Evolutionary conservation across 176 grass and related monocot genomes (phyloP).

Genomic region (Lolium multiflorum): DNA sequence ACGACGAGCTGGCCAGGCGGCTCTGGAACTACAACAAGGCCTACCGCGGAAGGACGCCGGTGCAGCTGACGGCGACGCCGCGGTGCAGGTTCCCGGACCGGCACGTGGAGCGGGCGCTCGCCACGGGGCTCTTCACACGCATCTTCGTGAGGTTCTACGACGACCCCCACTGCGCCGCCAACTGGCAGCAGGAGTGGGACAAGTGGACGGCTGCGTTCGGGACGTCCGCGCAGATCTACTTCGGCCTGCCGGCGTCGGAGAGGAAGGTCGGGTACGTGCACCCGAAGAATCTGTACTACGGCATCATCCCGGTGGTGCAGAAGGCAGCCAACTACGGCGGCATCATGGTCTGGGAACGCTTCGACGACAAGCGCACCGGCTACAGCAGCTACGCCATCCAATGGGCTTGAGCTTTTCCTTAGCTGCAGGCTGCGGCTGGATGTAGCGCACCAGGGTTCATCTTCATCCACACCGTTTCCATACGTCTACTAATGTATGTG

Average conservation of each 20-base stretch:
- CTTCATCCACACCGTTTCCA: too few species aligned
- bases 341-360: conserved; percentile 14
- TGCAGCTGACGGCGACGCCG: conserved; percentile 20
- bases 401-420: background rate
- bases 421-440: background rate
- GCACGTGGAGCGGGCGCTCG: conserved; percentile 9
- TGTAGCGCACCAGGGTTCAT: background rate
- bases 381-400: background rate
- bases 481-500: too few species aligned
- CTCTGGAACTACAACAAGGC: background rate
- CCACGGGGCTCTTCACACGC: background rate
- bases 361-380: background rate
- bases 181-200: conserved; percentile 12
- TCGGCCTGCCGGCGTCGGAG: background rate
- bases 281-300: conserved; percentile 12
- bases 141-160: conserved; percentile 20
- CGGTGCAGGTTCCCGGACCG: conserved; percentile 14
- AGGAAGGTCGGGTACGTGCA: background rate
- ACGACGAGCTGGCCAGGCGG: conserved; percentile 12
- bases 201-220: background rate
- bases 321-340: conserved; percentile 14
- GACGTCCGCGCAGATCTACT: background rate
- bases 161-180: background rate
- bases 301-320: background rate
- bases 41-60: background rate